Evolutionary conservation across 805 yeast genomes (phyloP).

Genomic region (Pichia membranifaciens): DNA sequence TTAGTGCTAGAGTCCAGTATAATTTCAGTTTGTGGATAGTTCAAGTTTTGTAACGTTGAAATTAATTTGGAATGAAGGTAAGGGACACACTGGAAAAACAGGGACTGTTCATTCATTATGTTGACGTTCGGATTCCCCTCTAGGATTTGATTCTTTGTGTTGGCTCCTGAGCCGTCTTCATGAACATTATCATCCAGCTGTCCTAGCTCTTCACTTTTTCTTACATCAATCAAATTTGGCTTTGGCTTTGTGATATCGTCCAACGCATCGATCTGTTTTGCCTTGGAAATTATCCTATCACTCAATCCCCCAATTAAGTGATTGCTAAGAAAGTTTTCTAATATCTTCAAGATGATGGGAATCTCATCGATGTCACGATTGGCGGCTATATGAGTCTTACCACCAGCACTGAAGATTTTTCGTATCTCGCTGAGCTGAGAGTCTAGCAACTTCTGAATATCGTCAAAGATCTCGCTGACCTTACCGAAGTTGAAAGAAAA

Average conservation of each 20-base stretch:
- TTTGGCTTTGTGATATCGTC: not conserved
- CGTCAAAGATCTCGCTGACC: conserved; percentile 23
- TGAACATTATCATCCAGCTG: conserved; percentile 23
- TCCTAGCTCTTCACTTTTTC: not conserved
- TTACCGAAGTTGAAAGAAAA: conserved; percentile 20
- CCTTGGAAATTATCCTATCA: conserved; percentile 26
- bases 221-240: not conserved
- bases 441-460: conserved; percentile 18
- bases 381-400: not conserved
- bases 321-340: conserved; percentile 32
- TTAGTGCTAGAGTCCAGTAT: conserved; percentile 3
- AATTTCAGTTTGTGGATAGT: conserved; percentile 25
- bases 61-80: conserved; percentile 27
- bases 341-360: conserved; percentile 30
- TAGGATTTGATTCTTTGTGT: conserved; percentile 2
- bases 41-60: conserved; percentile 18
- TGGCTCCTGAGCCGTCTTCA: conserved; percentile 18
- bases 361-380: conserved; percentile 25
- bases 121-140: conserved; percentile 18
- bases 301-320: conserved; percentile 32
- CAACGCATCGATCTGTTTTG: conserved; percentile 31
- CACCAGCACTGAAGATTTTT: conserved; percentile 19
- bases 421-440: conserved; percentile 27
- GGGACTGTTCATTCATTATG: conserved; percentile 30
- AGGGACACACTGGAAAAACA: conserved; percentile 34